Percentiles rank a stretch among this genome's conserved stretches.
Evolutionary conservation across 768 basidiomycete species (phyloP).

Genomic region (Leccinum subtestaceum): DNA sequence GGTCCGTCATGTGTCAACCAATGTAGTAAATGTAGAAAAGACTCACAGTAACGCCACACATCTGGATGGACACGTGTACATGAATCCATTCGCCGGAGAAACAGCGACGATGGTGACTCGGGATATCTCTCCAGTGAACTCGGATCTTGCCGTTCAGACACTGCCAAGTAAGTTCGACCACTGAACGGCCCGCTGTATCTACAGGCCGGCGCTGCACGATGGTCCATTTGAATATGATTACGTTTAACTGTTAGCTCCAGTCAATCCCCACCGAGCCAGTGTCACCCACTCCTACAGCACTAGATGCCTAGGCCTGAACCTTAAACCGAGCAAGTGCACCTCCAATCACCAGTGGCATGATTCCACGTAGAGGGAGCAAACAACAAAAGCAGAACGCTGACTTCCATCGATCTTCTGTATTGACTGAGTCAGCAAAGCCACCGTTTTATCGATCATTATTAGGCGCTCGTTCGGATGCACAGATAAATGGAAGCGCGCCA

Average conservation of each 20-base stretch:
- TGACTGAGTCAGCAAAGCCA: neutral
- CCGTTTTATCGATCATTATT: neutral
- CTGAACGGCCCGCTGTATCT: too few species aligned
- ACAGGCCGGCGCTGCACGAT: too few species aligned
- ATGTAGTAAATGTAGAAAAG: too few species aligned
- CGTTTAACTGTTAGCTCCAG: neutral
- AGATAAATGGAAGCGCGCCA: neutral
- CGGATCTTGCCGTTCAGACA: too few species aligned
- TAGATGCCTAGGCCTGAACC: neutral
- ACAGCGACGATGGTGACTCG: neutral
- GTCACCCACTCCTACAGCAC: too few species aligned
- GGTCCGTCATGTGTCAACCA: neutral
- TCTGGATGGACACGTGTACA: neutral
- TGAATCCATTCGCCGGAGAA: too few species aligned
- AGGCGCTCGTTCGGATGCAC: neutral
- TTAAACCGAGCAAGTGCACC: neutral
- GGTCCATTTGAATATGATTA: neutral
- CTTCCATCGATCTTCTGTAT: neutral
- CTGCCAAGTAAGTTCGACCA: too few species aligned
- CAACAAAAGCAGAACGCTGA: neutral
- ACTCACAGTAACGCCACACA: neutral
- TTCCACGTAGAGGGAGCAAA: neutral
- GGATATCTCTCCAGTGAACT: too few species aligned
- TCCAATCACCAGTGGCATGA: neutral
- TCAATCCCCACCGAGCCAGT: neutral